These are phyloP conservation scores for Tardiomyces blankii DNA, from an alignment of 1,139 yeast genomes.

Conservation along the genomic window DNA sequence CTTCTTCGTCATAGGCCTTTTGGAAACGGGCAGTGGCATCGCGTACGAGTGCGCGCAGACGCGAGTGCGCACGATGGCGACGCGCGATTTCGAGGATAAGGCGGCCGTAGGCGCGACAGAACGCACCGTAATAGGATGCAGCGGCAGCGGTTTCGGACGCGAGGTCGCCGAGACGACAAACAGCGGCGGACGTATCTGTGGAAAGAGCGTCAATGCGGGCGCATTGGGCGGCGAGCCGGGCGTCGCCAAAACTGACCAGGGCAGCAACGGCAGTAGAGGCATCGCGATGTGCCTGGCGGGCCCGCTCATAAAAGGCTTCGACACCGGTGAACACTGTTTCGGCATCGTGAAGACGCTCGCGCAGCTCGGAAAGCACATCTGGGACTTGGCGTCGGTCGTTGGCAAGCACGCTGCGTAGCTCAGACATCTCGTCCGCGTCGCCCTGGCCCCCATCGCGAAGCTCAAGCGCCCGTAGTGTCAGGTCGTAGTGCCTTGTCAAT, in stretches of 20 bases:
- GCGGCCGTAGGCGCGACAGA: constrained; percentile 38
- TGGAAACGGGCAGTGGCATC: constrained; percentile 20
- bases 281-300: not conserved
- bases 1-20: not conserved
- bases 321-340: not conserved
- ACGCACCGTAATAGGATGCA: constrained; percentile 38
- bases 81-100: constrained; percentile 41
- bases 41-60: constrained; percentile 30
- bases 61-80: constrained; percentile 30
- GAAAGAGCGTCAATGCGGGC: not conserved
- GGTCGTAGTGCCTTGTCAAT: constrained; percentile 74
- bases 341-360: not conserved
- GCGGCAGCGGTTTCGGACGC: constrained; percentile 25
- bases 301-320: not conserved
- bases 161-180: constrained; percentile 6
- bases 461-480: constrained; percentile 21
- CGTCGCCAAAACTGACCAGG: not conserved
- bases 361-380: not conserved
- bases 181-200: not conserved
- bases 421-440: constrained; percentile 16
- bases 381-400: constrained; percentile 32
- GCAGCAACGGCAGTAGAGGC: not conserved
- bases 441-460: constrained; percentile 6
- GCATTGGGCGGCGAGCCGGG: not conserved
- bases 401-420: constrained; percentile 23